Conservation (phyloP, 768 basidiomycete genomes). For the Pisolithus orientalis region DNA sequence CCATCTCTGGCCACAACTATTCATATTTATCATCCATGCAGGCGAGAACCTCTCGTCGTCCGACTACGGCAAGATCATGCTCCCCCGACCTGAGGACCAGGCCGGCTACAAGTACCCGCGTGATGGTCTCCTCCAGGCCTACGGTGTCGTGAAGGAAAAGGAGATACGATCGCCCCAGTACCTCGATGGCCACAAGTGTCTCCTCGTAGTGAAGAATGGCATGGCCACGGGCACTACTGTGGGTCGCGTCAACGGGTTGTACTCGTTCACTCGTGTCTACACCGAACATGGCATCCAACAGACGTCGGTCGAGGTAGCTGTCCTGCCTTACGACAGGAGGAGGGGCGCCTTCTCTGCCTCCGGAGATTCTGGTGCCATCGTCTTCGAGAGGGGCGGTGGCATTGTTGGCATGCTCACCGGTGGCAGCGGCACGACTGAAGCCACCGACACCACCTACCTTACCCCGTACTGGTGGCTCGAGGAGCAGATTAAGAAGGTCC, state of each 20-base stretch:
- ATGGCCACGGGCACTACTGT: constrained; percentile 5
- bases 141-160: constrained; percentile 14
- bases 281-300: neutral
- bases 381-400: constrained; percentile 20
- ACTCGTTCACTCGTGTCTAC: constrained; percentile 11
- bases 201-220: constrained; percentile 15
- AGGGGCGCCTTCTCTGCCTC: constrained; percentile 11
- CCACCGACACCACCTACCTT: constrained; percentile 29
- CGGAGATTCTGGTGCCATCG: constrained; percentile 18
- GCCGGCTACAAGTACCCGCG: constrained; percentile 15
- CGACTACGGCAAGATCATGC: constrained; percentile 16
- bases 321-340: constrained; percentile 4
- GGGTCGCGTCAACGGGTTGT: constrained; percentile 7
- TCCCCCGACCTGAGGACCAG: neutral
- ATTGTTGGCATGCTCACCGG: constrained; percentile 31
- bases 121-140: constrained; percentile 20
- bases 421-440: constrained; percentile 21
- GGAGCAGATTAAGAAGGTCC: constrained; percentile 18
- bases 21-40: neutral
- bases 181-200: constrained; percentile 5
- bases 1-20: constrained; percentile 6
- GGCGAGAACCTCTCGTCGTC: constrained; percentile 9
- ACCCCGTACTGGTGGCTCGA: constrained; percentile 32
- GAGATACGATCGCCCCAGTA: constrained; percentile 11
- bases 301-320: constrained; percentile 5